Base-by-base conservation (phyloP, 371 early-diverging fungal genomes). In the Zychaea mexicana region DNA sequence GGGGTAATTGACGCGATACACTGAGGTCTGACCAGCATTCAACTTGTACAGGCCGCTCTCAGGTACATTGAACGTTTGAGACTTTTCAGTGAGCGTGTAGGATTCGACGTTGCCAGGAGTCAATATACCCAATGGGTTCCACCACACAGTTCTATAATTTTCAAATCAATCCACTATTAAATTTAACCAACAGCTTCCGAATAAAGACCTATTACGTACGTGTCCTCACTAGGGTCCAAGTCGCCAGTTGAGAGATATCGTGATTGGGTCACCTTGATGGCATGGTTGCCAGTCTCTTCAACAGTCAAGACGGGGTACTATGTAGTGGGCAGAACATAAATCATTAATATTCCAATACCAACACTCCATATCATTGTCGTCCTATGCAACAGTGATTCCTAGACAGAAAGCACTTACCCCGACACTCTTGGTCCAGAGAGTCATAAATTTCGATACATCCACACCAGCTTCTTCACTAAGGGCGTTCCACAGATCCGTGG, bases 401-500 rank as follows among this genome's bases (percentile, higher is more conserved):
- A 65, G 26, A 2, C 21, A 33, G 3, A 31, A 42, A 42, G 21
- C 22, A 67, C 87, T 81, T 77, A 86, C 85, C 1, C 96, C 97
- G 38, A 87, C 84, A 62, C 90, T 82, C 62, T 84, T 82, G 39
- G 94, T 94, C 97, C 97, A 96, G 17, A 84, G 59, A 33, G 82
- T 78, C 93, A 96, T 93, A 65, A 95, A 85, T 52, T 83, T 46
- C 13, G 81, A 85, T 22, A 94, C 90, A 73, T 91, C 86, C 5
- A 81, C 77, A 36, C 91, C 90, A n/a, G 86, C 84, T 21, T 77
- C 90, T 52, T 85, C 81, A 56, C 83, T 84, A 27, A 95, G 78
- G n/a, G 91, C 85, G 4, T 59, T 65, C 96, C 97, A 97, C 15
- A 97, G 83, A 71, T 95, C 95, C 38, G 71, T 69, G 22, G 94